phyloP scores from a whole-genome alignment of 2,329 filamentous ascomycete genomes.

The Exophiala viscosa region DNA sequence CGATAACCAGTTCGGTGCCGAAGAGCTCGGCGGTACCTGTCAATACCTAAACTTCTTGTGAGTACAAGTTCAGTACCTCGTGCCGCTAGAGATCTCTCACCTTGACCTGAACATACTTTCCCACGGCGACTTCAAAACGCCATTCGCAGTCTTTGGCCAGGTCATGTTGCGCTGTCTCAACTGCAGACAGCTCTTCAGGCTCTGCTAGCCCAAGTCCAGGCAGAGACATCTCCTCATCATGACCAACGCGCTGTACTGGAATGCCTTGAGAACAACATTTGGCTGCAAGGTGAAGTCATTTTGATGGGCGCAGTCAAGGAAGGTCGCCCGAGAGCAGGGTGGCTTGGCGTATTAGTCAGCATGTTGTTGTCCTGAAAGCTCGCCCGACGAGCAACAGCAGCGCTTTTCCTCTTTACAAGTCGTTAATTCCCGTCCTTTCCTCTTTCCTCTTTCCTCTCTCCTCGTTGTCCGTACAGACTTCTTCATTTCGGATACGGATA shows the following conservation, averaged over 20 bases:
- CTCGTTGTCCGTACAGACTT: too few relatives aligned
- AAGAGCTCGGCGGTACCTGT: constrained; percentile 88
- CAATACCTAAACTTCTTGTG: constrained; percentile 52
- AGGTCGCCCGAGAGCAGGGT: neutral
- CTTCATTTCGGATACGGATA: too few relatives aligned
- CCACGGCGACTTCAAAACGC: constrained; percentile 68
- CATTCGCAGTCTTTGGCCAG: constrained; percentile 69
- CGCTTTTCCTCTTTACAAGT: too few relatives aligned
- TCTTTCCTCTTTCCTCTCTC: too few relatives aligned
- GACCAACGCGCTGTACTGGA: neutral
- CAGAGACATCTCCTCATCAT: constrained; percentile 60
- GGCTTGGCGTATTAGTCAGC: neutral
- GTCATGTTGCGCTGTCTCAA: constrained; percentile 45
- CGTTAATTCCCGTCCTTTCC: too few relatives aligned
- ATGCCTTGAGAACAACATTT: neutral
- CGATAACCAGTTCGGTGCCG: constrained; percentile 83
- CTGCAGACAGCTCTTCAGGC: constrained; percentile 46
- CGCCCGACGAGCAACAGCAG: too few relatives aligned
- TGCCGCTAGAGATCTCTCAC: too few relatives aligned
- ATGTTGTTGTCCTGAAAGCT: too few relatives aligned
- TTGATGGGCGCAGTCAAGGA: neutral
- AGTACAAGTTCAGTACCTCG: neutral
- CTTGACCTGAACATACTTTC: constrained; percentile 51
- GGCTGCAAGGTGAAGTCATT: neutral
- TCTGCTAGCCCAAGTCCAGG: constrained; percentile 68